Evolutionary conservation across 352 stramenopile genomes (phyloP), one percentile per base, ranked within the genome.

Genomic region (Globisporangium middletonii): DNA sequence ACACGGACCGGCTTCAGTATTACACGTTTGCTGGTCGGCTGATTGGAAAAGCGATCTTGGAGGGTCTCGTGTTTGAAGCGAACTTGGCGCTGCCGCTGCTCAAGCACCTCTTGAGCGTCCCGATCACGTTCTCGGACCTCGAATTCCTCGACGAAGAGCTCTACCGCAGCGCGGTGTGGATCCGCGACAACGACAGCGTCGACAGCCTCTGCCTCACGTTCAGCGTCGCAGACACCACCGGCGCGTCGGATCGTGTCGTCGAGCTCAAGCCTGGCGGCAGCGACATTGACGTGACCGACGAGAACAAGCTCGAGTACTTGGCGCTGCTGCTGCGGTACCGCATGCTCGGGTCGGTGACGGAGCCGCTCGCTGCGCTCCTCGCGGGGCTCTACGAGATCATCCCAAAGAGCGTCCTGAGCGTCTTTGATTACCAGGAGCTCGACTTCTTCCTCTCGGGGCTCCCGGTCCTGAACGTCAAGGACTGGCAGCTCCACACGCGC

Each of bases 11-110:
- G 50, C 60, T 99, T 48, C 77, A 89, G 58, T 99, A 99, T 71
- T 99, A 99, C 70, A 92, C 92, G 23, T 97, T 98, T 45, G 88
- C 92, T 18, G 93, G 93, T 13, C 72, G 97, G 12, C 88, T 99
- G 49, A 83, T 99, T 37, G 97, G 97, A 37, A 99, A 99, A 68
- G 94, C 97, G 9, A 95, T 99, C 50, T 71, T 97, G 9, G 97
- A 99, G 67, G 96, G 96, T 0, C 94, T 98, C 55, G 75, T 99
- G 44, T 82, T 99, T 33, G 95, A 99, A 75, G 91, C 95, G 18
- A 95, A 99, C 64, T 95, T 99, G 61, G 98, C 96, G 11, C 59
- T 94, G 18, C 84, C 84, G 23, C 68, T 94, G 19, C 64, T 94
- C 42, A 94, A 94, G 62, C 84, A 94, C 57, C 71, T 92, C n/a